Evolutionary conservation across 2,329 filamentous ascomycete species (phyloP).

Genomic region (Exophiala sp.): DNA sequence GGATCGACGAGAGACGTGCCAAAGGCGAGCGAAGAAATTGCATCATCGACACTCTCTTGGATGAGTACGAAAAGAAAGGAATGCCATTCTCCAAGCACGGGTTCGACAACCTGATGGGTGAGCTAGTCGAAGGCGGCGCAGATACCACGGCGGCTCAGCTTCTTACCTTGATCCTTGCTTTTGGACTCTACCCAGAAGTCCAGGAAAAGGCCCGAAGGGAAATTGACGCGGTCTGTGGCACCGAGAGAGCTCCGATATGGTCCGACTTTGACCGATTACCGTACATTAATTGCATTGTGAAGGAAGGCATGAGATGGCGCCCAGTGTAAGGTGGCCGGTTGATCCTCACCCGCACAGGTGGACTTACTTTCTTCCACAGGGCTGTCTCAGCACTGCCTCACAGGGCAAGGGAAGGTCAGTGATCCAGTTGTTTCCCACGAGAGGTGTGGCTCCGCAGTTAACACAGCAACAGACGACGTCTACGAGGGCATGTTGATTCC

Average conservation of each 20-base stretch:
- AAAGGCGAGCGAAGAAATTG: conserved; percentile 25
- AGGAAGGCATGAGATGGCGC: conserved; percentile 35
- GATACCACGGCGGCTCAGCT: conserved; percentile 22
- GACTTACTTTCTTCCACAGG: no score
- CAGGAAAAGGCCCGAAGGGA: conserved; percentile 31
- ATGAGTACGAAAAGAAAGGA: conserved; percentile 23
- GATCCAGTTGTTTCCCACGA: no score
- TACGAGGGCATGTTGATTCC: conserved; percentile 48
- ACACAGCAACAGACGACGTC: conserved; percentile 43
- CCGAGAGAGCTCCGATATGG: conserved; percentile 29
- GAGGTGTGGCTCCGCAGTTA: no score
- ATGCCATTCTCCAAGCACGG: conserved; percentile 5
- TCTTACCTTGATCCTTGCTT: conserved; percentile 33
- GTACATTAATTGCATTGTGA: conserved; percentile 32
- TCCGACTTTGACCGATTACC: conserved; percentile 32
- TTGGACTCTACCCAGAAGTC: conserved; percentile 9
- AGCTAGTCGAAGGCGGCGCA: conserved; percentile 24
- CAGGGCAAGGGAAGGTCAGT: conserved; percentile 11
- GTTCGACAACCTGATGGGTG: conserved; percentile 14
- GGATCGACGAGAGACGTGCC: conserved; percentile 9
- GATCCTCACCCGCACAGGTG: no score
- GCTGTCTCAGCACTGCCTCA: conserved; percentile 17
- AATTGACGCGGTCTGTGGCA: conserved; percentile 31
- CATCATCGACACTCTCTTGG: conserved; percentile 39
- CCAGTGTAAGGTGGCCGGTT: conserved; percentile 24